Evolutionary conservation across 2,329 filamentous ascomycete species (phyloP).

Genomic region (Trichoderma aggressivum): DNA sequence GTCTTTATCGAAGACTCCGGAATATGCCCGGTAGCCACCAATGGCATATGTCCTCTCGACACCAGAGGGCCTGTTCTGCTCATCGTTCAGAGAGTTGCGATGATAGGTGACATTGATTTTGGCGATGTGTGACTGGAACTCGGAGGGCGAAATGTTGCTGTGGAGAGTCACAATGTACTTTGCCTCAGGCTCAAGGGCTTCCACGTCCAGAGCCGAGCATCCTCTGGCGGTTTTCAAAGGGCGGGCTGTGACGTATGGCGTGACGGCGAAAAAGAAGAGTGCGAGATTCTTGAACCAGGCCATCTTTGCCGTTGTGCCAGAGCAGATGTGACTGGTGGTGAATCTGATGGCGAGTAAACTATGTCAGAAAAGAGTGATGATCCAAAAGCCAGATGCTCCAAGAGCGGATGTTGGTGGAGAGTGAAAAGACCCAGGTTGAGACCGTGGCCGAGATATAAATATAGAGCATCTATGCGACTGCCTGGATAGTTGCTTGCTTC

Average conservation of each 20-base stretch:
- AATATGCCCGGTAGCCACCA: conserved; percentile 39
- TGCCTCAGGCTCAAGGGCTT: conserved; percentile 31
- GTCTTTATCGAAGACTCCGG: conserved; percentile 40
- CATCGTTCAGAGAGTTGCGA: background rate
- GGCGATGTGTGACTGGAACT: conserved; percentile 34
- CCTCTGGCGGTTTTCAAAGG: conserved; percentile 1
- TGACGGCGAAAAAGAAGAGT: conserved; percentile 18
- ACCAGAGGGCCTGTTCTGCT: conserved; percentile 25
- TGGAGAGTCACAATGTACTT: conserved; percentile 48
- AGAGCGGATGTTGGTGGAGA: background rate
- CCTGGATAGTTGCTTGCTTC: background rate
- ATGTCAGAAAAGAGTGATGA: background rate
- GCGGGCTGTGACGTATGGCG: conserved; percentile 9
- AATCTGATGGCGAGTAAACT: background rate
- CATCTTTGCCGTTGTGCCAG: background rate
- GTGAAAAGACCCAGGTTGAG: background rate
- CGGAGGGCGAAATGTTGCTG: conserved; percentile 29
- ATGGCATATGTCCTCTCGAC: conserved; percentile 33
- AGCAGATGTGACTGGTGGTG: background rate
- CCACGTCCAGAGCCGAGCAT: conserved; percentile 19
- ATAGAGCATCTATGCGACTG: background rate
- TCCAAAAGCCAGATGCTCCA: background rate
- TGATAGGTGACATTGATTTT: conserved; percentile 23
- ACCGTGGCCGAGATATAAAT: background rate
- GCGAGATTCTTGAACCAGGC: conserved; percentile 21